Conservation (phyloP, 2,329 filamentous ascomycete genomes). For the Chaetomiaceae sp. region DNA sequence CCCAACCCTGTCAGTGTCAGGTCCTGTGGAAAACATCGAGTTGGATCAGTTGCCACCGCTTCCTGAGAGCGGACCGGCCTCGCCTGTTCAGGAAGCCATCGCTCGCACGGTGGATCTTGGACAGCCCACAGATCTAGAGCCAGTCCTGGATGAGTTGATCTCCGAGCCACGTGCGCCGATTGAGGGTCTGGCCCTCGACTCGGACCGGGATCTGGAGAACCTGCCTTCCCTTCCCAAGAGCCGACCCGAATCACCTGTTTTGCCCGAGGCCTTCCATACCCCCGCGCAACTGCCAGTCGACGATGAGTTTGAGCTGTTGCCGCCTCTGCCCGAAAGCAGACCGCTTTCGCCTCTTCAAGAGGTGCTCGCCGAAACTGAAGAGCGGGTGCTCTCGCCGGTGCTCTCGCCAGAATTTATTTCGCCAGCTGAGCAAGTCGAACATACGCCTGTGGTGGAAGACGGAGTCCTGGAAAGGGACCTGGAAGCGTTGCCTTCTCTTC, state of each 20-base stretch:
- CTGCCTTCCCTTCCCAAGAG: conserved; percentile 1
- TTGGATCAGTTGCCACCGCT: conserved; percentile 2
- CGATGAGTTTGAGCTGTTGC: conserved; percentile 1
- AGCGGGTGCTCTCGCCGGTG: no score
- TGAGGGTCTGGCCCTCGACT: not conserved
- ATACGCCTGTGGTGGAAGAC: no score
- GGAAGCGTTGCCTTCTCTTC: not conserved
- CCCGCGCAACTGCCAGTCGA: not conserved
- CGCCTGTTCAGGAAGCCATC: not conserved
- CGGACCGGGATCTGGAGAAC: not conserved
- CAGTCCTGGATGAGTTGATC: not conserved
- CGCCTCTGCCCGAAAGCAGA: conserved; percentile 1
- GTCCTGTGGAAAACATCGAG: not conserved
- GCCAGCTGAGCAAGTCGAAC: no score
- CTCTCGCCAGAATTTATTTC: no score
- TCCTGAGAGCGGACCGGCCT: conserved; percentile 6
- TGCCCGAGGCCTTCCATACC: not conserved
- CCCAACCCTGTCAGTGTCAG: not conserved
- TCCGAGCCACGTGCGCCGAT: not conserved
- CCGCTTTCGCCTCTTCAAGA: not conserved
- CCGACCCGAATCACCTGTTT: conserved; percentile 1
- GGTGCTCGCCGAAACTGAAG: not conserved
- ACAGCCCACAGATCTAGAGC: not conserved
- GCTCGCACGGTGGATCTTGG: not conserved
- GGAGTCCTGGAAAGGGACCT: not conserved